Base-by-base conservation (phyloP, 1,139 yeast species). In the Zygoascus sp. region DNA sequence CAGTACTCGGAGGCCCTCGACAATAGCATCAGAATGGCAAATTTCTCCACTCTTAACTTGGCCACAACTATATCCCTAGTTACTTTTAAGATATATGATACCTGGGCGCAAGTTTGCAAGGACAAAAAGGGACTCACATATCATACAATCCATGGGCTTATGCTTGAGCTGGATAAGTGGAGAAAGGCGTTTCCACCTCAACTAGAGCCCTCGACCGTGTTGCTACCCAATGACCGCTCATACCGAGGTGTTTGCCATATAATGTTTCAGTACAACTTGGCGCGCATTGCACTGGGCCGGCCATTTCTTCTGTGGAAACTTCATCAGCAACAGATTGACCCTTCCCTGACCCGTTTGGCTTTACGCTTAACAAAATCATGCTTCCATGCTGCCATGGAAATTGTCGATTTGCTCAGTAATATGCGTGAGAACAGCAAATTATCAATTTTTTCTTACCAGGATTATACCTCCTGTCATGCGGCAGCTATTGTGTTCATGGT, bases 181-280 rank as follows among this genome's bases (percentile, higher is more conserved):
- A 19, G 42, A 22, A 30, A 39, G 21, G 30, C 32, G 6, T 34
- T 44, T 10, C 47, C 47, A 3, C 21, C 38, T 2, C 32, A 25
- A 6, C 40, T 42, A n/a, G 40, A 42, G 11, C 32, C 20, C 16
- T 15, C 10, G 2, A n/a, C 13, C 8, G 23, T 6, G 27, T 17
- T 44, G 25, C 15, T 10, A 13, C 35, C 35, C 2, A 23, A 15
- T 8, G 42, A 39, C 6, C 25, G 43, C 6, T 30, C 32, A 11
- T 44, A 28, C 72, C 39, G 47, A 22, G 47, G 47, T 11, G 17
- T 40, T 8, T 32, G 28, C 10, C 47, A 44, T 20, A 39, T 44
- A 5, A 30, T 36, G 16, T 44, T 44, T 22, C 43, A 40, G 15
- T 44, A 44, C 30, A 22, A 37, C 32, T n/a, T 39, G 21, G 47